Evolutionary conservation across 257 asterid species (phyloP).

Genomic region (Oldenlandia corymbosa): DNA sequence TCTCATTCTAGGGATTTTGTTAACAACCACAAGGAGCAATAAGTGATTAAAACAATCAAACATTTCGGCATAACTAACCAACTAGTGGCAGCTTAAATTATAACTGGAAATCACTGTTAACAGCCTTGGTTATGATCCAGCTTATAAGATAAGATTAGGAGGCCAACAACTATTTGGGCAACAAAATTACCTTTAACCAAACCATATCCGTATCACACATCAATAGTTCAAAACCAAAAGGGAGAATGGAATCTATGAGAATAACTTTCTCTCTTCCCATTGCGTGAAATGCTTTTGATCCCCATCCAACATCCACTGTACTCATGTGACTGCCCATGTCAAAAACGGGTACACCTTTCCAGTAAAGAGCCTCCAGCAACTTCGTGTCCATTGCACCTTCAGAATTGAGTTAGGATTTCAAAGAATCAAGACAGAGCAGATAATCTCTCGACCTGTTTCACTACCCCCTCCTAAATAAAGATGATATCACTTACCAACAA

Average conservation of each 20-base stretch:
- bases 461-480: conserved; percentile 8
- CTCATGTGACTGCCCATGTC: conserved; percentile 99
- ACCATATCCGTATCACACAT: conserved; percentile 99
- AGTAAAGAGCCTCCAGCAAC: conserved; percentile 85
- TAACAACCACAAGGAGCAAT: background rate
- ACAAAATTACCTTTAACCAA: conserved; percentile 82
- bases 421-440: conserved; percentile 16
- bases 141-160: background rate
- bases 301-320: conserved; percentile 98
- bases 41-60: background rate
- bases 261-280: conserved; percentile 96
- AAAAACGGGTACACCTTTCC: conserved; percentile 95
- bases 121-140: background rate
- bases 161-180: conserved; percentile 16
- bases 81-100: background rate
- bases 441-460: conserved; percentile 4
- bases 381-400: conserved; percentile 99
- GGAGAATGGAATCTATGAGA: conserved; percentile 77
- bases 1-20: background rate
- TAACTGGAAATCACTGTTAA: background rate
- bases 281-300: conserved; percentile 84
- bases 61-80: background rate
- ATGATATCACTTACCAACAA: conserved; percentile 64
- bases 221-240: conserved; percentile 79
- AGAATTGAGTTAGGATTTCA: conserved; percentile 13